Conservation (phyloP, 352 stramenopile species). For the Phytophthora ramorum region DNA sequence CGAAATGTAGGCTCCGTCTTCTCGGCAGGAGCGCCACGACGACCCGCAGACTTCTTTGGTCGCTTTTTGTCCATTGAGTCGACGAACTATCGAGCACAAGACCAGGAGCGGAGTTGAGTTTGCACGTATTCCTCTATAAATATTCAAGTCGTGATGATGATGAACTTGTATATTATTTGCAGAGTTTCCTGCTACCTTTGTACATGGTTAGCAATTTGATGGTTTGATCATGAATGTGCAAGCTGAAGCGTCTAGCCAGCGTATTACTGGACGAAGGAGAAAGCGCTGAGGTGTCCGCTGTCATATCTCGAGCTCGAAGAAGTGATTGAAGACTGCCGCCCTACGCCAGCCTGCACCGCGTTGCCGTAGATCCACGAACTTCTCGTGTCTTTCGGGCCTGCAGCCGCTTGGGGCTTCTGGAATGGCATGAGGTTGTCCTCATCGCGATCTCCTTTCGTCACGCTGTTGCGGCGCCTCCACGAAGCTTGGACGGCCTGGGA, state of each 20-base stretch:
- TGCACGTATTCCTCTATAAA: conserved; percentile 24
- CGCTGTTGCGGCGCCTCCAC: conserved; percentile 46
- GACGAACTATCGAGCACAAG: background rate
- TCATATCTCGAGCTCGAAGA: conserved; percentile 19
- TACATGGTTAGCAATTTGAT: conserved; percentile 6
- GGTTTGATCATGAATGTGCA: background rate
- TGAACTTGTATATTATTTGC: conserved; percentile 26
- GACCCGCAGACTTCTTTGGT: conserved; percentile 22
- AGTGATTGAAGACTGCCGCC: conserved; percentile 25
- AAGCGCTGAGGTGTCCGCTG: conserved; percentile 33
- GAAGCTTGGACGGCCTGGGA: conserved; percentile 46
- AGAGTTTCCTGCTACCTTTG: conserved; percentile 2
- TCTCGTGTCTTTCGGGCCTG: conserved; percentile 10
- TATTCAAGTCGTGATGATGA: conserved; percentile 22
- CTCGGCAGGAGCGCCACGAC: background rate
- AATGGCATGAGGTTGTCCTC: conserved; percentile 44
- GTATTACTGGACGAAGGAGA: conserved; percentile 41
- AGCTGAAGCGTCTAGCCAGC: background rate
- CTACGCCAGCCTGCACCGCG: conserved; percentile 3
- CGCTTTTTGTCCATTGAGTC: conserved; percentile 16
- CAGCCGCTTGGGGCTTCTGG: conserved; percentile 23
- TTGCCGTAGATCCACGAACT: conserved; percentile 18
- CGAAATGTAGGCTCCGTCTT: conserved; percentile 13
- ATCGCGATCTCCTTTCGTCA: conserved; percentile 20
- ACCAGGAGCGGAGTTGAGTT: background rate